Evolutionary conservation across 106 monocot species (phyloP).

Genomic region (Vanilla planifolia): DNA sequence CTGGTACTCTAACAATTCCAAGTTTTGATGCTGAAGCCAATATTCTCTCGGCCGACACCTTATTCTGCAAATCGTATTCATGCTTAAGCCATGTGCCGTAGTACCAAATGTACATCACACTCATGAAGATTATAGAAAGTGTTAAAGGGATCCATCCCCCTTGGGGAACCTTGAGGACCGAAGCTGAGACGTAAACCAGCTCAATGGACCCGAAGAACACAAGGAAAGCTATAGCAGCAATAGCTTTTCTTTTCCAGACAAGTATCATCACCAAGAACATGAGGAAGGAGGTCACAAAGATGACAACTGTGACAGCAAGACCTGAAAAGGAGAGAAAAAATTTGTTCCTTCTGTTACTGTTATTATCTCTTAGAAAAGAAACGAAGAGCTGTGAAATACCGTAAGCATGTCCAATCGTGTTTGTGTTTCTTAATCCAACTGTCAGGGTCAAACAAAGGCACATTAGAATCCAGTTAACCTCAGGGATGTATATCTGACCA

Average conservation of each 20-base stretch:
- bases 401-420: conserved; percentile 71
- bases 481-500: conserved; percentile 81
- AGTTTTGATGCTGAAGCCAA: conserved; percentile 53
- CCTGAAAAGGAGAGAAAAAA: conserved; percentile 21
- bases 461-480: conserved; percentile 82
- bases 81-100: conserved; percentile 67
- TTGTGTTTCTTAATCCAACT: conserved; percentile 53
- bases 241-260: conserved; percentile 57
- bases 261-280: conserved; percentile 74
- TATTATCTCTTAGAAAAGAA: no score
- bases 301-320: conserved; percentile 50
- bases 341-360: neutral
- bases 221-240: conserved; percentile 25
- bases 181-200: conserved; percentile 50
- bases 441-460: conserved; percentile 58
- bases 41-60: conserved; percentile 55
- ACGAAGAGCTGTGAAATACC: conserved; percentile 20
- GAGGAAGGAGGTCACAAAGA: conserved; percentile 62
- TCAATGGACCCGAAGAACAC: conserved; percentile 53
- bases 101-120: conserved; percentile 72
- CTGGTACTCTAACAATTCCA: conserved; percentile 77
- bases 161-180: conserved; percentile 52
- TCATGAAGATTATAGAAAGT: conserved; percentile 51
- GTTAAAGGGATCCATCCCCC: conserved; percentile 77
- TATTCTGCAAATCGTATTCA: conserved; percentile 70